Evolutionary conservation across 2,329 filamentous ascomycete genomes (phyloP), one percentile per base, ranked within the genome.

Genomic region (Aspergillus bombycis): DNA sequence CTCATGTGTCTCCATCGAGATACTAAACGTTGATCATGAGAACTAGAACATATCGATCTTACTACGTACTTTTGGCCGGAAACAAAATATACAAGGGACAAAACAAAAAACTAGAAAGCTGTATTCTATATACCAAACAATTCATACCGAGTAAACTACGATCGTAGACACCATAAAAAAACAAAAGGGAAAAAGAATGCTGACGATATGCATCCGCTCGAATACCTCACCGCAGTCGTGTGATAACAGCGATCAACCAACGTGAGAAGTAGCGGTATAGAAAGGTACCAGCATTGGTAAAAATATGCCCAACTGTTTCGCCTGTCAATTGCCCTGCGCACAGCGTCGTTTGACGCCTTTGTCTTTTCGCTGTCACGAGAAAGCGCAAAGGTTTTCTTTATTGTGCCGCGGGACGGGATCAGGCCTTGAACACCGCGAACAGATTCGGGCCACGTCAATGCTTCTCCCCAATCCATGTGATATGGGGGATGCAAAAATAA

Each of bases 221-320:
- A 36, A 57, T 56, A 41, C 38, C 45, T 59, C 53, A 54, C 62
- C 23, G 62, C 58, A 62, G 65, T 68, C 67, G 67, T 68, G 67
- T 68, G 67, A 68, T 68, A 60, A 58, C 54, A 36, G 38, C 56
- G 41, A 57, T 62, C 64, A 41, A 62, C 53, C 57, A 23, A 65
- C 26, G 55, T 59, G 45, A 26, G 48, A 69, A 69, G 64, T 65
- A 65, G 67, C 67, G 67, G 67, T 69, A 67, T 66, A 62, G 60
- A 62, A 26, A 56, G 43, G 57, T 60, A 54, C 64, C 65, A 66
- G 60, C 52, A 63, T 41, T 52, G 26, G 19, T 48, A 10, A 53
- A 55, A 32, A 55, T 48, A 53, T 57, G 55, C 55, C 46, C 43
- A 48, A 60, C 57, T 54, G 43, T 46, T 54, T 43, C n/a, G 45